Base-by-base conservation (phyloP, 108 stramenopile genomes). In the Cylindrotheca fusiformis region DNA sequence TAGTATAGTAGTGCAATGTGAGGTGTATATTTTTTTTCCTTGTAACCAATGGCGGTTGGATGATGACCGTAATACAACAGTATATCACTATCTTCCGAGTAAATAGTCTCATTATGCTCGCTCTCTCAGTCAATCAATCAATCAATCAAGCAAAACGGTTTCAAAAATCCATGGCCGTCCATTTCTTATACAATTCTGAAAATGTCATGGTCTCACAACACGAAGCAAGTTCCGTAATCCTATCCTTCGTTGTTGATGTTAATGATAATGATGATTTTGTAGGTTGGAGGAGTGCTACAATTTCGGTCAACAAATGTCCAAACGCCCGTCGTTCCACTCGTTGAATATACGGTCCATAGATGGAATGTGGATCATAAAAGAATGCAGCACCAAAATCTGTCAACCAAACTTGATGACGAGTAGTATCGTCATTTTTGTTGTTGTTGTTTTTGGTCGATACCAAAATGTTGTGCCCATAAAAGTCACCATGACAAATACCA, bases 311-410 rank as follows among this genome's bases (percentile, higher is more conserved):
- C 24, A 83, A 59, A 21, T 71, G 48, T 14, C 27, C 50, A 74
- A 79, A 87, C 0, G 86, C 74, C 14, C 80, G 67, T 12, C 75
- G 24, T 48, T 87, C 86, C 4, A 71, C 50, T 22, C 25, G 53
- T 41, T 80, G 65, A 4, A 81, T 48, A 10, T 64, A 48, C 2
- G 29, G 32, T 22, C 77, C 86, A 67, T 76, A 83, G 2, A 69
- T 55, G 4, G 50, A 27, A 4, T 19, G 6, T 2, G 0, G 29
- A 32, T 77, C 58, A 52, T 87, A 83, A 32, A 76, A 69, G 54
- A 81, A 87, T 18, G 82, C 82, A 1, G 86, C 86, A 10, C 86
- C 86, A 68, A 82, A 83, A 64, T 87, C 86, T 32, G 74, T 76
- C 30, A 87, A 52, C 36, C 36, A 41, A 10, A 41, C 36, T n/a